Evolutionary conservation across 257 asterid genomes (phyloP), one percentile per base, ranked within the genome.

Genomic region (Penstemon davidsonii): DNA sequence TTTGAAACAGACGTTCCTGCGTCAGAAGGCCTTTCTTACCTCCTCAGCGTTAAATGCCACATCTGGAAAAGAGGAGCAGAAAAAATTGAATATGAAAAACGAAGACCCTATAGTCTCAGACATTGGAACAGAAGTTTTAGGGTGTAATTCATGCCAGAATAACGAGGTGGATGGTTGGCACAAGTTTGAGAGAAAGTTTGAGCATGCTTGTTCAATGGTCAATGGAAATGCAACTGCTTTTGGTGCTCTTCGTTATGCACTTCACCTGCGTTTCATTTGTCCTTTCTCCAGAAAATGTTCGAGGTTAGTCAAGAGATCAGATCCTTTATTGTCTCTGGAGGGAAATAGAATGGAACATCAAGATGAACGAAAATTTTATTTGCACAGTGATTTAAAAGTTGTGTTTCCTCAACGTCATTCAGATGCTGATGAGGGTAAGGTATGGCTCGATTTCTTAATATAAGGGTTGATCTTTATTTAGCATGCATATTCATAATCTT

Each of bases 381-480:
- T 88, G 59, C 81, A 86, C 54, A 82, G 84, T 68, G 92, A 88
- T 75, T 60, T 88, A 74, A 86, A 71, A 70, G 92, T 82, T 52
- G 96, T 88, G 55, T 88, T 88, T 71, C 96, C 96, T 62, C 96
- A 88, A 60, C 90, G 96, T 4, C 95, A 87, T 72, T 81, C 89
- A 19, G 91, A 87, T 73, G 79, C 87, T 39, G 96, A 88, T 4
- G 96, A 88, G 81, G 96, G 96, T 54, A 88, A 86, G 96, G 96
- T 88, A 71, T 19, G 15, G 33, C 33, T 25, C 33, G 2, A 2
- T 25, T 25, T 25, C 33, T 25, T 2, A 25, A 25, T 1, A 25
- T 25, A 25, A 25, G 33, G 1, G 33, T 25, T 25, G 33, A 25
- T 25, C 33, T 25, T 2, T 25, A 25, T 25, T 25, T 25, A 25